Evolutionary conservation across 768 basidiomycete species (phyloP).

Genomic region (Scleroderma bovista): DNA sequence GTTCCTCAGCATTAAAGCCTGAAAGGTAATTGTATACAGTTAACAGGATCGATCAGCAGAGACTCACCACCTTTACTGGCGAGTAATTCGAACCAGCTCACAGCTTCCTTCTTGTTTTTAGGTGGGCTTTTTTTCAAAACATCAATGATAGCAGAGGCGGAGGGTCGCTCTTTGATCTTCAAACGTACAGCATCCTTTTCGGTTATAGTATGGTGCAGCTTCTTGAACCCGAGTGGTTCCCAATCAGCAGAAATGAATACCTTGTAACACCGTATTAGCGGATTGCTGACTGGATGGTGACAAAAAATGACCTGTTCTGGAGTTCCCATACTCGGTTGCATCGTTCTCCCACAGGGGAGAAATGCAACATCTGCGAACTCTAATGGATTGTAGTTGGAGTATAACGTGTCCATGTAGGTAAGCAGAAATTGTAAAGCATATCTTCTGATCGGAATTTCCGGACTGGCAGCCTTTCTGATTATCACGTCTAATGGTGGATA

Average conservation of each 20-base stretch:
- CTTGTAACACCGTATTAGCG: constrained; percentile 27
- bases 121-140: constrained; percentile 52
- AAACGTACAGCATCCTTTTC: constrained; percentile 50
- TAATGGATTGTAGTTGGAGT: constrained; percentile 46
- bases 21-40: neutral
- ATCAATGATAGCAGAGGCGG: constrained; percentile 47
- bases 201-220: constrained; percentile 46
- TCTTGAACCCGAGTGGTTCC: constrained; percentile 63
- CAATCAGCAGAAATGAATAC: constrained; percentile 63
- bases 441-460: constrained; percentile 40
- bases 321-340: constrained; percentile 46
- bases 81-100: constrained; percentile 57
- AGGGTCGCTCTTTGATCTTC: constrained; percentile 60
- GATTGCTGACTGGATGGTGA: neutral
- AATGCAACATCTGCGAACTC: constrained; percentile 55
- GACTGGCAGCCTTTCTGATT: constrained; percentile 46
- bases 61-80: constrained; percentile 48
- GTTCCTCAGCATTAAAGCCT: constrained; percentile 53
- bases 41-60: neutral
- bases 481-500: constrained; percentile 61
- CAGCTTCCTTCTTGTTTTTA: constrained; percentile 41
- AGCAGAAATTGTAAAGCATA: constrained; percentile 75
- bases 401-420: constrained; percentile 55
- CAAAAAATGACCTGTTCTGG: constrained; percentile 52
- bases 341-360: constrained; percentile 60